A percentile compares a stretch with the other conserved stretches of the same genome.
phyloP scores from a whole-genome alignment of 2,329 filamentous ascomycete genomes.

The Fusarium annulatum region DNA sequence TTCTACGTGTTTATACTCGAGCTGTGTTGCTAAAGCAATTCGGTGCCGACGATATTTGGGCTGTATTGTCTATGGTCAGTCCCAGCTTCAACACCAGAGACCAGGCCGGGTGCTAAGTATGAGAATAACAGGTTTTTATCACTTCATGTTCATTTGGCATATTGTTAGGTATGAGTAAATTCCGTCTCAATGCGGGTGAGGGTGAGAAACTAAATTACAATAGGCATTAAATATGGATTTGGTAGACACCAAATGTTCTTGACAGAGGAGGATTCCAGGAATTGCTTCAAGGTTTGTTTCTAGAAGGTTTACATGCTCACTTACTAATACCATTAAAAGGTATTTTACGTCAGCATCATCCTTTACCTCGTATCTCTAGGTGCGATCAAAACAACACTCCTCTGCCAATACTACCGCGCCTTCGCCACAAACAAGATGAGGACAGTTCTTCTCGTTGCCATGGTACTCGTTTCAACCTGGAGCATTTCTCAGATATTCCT shows the following conservation, averaged over 20 bases:
- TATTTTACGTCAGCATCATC: background rate
- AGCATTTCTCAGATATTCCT: background rate
- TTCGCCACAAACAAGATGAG: background rate
- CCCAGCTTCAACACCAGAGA: too few relatives aligned
- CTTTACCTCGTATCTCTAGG: accelerated
- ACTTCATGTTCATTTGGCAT: background rate
- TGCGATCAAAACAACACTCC: background rate
- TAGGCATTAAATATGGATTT: background rate
- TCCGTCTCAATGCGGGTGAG: accelerated
- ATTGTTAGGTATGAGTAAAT: accelerated
- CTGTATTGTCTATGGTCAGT: background rate
- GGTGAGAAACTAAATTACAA: accelerated
- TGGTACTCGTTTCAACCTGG: background rate
- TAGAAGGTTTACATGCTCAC: accelerated
- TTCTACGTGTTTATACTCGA: background rate
- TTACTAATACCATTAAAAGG: background rate
- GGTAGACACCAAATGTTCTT: background rate
- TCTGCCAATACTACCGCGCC: background rate
- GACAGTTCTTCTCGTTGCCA: accelerated
- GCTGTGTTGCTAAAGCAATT: background rate
- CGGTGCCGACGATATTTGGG: background rate
- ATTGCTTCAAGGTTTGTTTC: background rate
- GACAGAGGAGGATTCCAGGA: accelerated
- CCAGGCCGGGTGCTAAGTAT: too few relatives aligned
- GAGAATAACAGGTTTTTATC: background rate